Conservation (phyloP, 306 rosid species). For the Inga laurina region DNA sequence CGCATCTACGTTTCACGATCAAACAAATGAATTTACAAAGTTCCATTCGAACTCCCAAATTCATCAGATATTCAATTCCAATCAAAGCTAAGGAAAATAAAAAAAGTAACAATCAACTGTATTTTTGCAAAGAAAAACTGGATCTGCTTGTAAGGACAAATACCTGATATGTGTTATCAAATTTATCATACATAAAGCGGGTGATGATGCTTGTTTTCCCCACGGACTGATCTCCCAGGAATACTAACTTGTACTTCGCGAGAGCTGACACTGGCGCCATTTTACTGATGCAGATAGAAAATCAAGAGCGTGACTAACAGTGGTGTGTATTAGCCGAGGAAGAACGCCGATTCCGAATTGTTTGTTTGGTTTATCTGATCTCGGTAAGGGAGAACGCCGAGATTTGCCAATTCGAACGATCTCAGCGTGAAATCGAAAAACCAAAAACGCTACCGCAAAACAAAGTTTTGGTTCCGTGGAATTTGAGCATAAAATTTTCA, state of each 20-base stretch:
- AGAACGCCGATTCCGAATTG: not conserved
- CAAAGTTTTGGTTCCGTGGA: not conserved
- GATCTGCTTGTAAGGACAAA: conserved; percentile 35
- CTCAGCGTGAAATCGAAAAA: not conserved
- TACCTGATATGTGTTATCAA: conserved; percentile 68
- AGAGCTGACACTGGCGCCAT: conserved; percentile 71
- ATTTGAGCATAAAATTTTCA: not conserved
- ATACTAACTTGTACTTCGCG: conserved; percentile 63
- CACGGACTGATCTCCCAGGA: conserved; percentile 66
- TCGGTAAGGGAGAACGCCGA: not conserved
- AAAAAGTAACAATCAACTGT: not conserved
- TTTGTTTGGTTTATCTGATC: not conserved
- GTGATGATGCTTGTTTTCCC: conserved; percentile 70
- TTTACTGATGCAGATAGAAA: not conserved
- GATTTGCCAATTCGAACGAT: not conserved
- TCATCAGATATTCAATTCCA: not conserved
- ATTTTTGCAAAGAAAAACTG: not conserved
- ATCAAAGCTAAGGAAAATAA: not conserved
- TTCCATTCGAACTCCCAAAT: not conserved
- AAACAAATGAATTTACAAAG: not conserved
- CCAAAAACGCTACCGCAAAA: not conserved
- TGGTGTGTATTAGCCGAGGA: conserved; percentile 3
- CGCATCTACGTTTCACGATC: not conserved
- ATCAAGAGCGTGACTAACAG: not conserved
- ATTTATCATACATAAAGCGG: conserved; percentile 70